These are phyloP conservation scores for Styphnolobium japonicum DNA, from an alignment of 306 rosid species.

Conservation along the genomic window DNA sequence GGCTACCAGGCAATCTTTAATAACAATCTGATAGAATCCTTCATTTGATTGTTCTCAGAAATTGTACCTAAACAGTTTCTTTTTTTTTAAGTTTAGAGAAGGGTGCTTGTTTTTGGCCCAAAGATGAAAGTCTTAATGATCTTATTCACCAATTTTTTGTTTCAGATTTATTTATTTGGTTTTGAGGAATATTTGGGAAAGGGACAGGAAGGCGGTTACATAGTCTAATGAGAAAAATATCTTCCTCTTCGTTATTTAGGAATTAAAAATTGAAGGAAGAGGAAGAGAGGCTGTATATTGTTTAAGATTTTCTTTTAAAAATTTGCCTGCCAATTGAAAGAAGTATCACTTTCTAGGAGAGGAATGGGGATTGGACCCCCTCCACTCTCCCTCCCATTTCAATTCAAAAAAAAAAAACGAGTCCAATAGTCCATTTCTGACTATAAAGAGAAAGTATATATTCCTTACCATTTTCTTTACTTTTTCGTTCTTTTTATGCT, in stretches of 20 bases:
- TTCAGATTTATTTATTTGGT: conserved; percentile 12
- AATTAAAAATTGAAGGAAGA: background rate
- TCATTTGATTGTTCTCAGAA: background rate
- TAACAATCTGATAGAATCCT: background rate
- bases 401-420: background rate
- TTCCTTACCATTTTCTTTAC: background rate
- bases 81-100: background rate
- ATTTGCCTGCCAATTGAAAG: background rate
- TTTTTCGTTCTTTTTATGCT: background rate
- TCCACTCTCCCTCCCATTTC: background rate
- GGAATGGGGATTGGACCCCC: background rate
- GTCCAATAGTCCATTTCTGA: background rate
- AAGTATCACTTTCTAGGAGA: background rate
- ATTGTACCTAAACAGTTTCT: background rate
- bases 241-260: background rate
- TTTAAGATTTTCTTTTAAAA: background rate
- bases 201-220: background rate
- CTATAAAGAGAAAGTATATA: background rate
- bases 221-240: background rate
- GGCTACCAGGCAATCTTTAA: background rate
- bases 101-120: background rate
- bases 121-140: background rate
- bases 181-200: background rate
- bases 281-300: background rate
- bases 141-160: background rate